These are phyloP conservation scores for Coffea canephora DNA, from an alignment of 257 asterid genomes.

Conservation along the genomic window DNA sequence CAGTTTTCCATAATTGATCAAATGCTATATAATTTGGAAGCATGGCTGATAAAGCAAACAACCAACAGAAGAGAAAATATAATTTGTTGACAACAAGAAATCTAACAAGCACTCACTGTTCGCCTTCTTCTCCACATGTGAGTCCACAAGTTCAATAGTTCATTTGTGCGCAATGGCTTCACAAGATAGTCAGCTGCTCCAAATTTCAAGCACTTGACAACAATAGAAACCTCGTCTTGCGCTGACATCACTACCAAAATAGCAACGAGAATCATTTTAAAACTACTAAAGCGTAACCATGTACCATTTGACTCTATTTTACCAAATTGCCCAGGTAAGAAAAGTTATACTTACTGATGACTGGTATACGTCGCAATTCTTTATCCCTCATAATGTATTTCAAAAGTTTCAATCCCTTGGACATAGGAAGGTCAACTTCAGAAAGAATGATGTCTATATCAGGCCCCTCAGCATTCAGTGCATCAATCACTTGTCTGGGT, in stretches of 20 bases:
- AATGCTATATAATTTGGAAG: background rate
- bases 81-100: background rate
- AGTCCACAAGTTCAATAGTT: conserved; percentile 96
- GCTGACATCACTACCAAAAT: conserved; percentile 87
- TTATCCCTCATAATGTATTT: conserved; percentile 78
- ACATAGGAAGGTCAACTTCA: conserved; percentile 88
- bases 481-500: conserved; percentile 93
- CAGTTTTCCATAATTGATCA: background rate
- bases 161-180: conserved; percentile 94
- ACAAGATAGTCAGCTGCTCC: conserved; percentile 99
- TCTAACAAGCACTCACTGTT: conserved; percentile 44
- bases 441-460: conserved; percentile 86
- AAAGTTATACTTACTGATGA: conserved; percentile 62
- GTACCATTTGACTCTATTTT: background rate
- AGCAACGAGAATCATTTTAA: conserved; percentile 2
- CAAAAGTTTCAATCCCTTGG: conserved; percentile 72
- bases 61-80: background rate
- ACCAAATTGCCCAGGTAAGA: background rate
- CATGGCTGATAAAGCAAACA: background rate
- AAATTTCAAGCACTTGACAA: conserved; percentile 82
- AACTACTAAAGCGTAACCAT: background rate
- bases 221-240: conserved; percentile 75
- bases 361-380: conserved; percentile 79
- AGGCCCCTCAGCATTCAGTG: conserved; percentile 86
- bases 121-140: conserved; percentile 99